Evolutionary conservation across 1,284 basidiomycete species (phyloP), one percentile per base, ranked within the genome.

Genomic region (Dichomitus squalens): DNA sequence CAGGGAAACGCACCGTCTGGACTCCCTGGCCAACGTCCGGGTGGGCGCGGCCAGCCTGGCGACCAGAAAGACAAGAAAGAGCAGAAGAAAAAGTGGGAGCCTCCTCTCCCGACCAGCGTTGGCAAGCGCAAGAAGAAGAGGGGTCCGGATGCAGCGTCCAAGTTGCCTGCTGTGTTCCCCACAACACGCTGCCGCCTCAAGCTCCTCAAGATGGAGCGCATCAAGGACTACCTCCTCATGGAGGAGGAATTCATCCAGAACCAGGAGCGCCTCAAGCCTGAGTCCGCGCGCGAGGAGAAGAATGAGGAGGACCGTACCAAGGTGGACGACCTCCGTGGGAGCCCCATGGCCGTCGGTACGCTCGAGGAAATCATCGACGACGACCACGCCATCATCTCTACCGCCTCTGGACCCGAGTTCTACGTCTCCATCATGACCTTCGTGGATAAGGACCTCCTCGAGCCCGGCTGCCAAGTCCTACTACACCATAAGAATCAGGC

Each of bases 291-390:
- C 50, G 95, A 98, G 73, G 96, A 98, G 78, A 95, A 96, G 82
- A 95, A 95, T 63, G 93, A 94, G 70, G 95, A 96, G 73, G 96
- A 99, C 73, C 83, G 95, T 65, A 92, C 92, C 29, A 90, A 89
- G 64, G 95, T 99, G 36, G 97, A 99, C 73, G 95, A 97, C 73
- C 76, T 99, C 50, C 86, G 97, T 49, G 97, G 97, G 20, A 92
- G 87, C 51, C 97, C 97, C 6, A 98, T 99, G 94, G 92, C 90
- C 12, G 95, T 99, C 52, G 97, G 97, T 35, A 94, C 95, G 0
- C 81, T 99, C 67, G 97, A 99, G 77, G 97, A 99, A 77, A 98
- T 99, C 68, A 97, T 99, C 70, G 97, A 99, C 80, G 97, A 99
- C 78, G 97, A 99, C 82, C 97, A 99, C 73, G 96, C 97, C 20